A percentile compares a stretch with the other conserved stretches of the same genome.
Conservation (phyloP, 495 filamentous ascomycete genomes). For the Aspergillus bertholletiae region DNA sequence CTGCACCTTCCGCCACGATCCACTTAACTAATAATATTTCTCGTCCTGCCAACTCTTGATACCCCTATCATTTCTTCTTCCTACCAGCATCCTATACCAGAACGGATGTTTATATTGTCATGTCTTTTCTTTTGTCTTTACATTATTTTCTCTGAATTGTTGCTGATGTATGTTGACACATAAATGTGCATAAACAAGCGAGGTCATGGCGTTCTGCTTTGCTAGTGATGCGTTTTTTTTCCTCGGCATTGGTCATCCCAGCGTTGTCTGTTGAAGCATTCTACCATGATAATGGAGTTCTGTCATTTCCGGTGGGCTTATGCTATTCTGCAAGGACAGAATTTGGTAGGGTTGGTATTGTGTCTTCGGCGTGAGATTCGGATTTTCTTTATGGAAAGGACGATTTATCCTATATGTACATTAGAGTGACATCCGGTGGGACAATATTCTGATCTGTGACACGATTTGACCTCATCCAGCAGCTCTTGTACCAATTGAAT, state of each 20-base stretch:
- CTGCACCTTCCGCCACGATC: constrained; percentile 75
- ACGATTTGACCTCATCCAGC: background rate
- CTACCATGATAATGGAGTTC: constrained; percentile 6
- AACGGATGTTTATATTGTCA: background rate
- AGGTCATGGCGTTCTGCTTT: constrained; percentile 5
- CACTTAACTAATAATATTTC: constrained; percentile 15
- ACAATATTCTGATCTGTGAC: background rate
- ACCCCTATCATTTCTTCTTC: constrained; percentile 5
- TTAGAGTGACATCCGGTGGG: background rate
- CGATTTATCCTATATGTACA: background rate
- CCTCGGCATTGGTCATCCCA: constrained; percentile 1
- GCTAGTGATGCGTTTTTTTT: background rate
- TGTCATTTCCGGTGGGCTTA: background rate
- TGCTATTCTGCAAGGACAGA: constrained; percentile 1
- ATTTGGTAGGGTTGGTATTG: constrained; percentile 2
- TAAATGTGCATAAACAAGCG: constrained; percentile 1
- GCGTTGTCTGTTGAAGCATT: constrained; percentile 7
- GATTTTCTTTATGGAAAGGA: background rate
- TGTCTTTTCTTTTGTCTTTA: background rate
- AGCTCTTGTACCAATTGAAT: no score
- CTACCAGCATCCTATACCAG: constrained; percentile 1
- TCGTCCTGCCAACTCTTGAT: constrained; percentile 10
- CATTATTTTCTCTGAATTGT: background rate
- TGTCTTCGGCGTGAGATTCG: background rate
- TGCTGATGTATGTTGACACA: constrained; percentile 1